Base-by-base conservation (phyloP, 768 basidiomycete genomes). In the Hortiboletus flavorubellus region DNA sequence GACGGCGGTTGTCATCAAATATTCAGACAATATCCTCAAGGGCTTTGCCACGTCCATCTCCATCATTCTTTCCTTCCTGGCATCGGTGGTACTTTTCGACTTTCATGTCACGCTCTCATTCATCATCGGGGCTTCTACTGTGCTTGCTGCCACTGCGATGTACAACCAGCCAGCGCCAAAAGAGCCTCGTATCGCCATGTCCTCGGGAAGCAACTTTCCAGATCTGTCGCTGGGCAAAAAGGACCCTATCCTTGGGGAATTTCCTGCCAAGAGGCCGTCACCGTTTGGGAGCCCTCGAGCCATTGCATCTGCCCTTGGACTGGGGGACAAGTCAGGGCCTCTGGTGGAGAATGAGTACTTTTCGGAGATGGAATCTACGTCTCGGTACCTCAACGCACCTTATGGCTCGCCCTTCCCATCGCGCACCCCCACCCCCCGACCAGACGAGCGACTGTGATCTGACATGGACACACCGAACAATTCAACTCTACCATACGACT, bases 1-100 rank as follows among this genome's bases (percentile, higher is more conserved):
- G 58, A 98, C 96, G 5, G 96, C 97, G 2, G 71, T 98, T 31
- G 97, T 98, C 55, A 98, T 98, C 80, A 93, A 95, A 70, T 96
- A 98, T 68, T 90, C 91, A 53, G 93, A 94, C 72, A 98, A 97
- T 69, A 92, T 91, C 63, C 77, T 92, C 65, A 96, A 97, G 69
- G 96, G 96, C n/a, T 99, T 99, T 65, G 96, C 96, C 5, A 99
- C 96, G 2, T 89, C 86, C 59, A 80, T 98, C 41, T 90, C 89
- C 58, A 99, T 98, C 73, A 85, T 98, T 53, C 75, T 98, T 39
- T 95, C 93, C 49, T 99, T 96, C 83, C 82, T 96, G 55, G 93
- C 94, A 2, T 91, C 89, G 43, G 92, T 98, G 59, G 83, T 82
- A 31, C 80, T 98, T 43, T 99, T 99, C 76, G 81, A 91, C 66